These are phyloP conservation scores for Malus sylvestris DNA, from an alignment of 306 rosid genomes.

Conservation along the genomic window DNA sequence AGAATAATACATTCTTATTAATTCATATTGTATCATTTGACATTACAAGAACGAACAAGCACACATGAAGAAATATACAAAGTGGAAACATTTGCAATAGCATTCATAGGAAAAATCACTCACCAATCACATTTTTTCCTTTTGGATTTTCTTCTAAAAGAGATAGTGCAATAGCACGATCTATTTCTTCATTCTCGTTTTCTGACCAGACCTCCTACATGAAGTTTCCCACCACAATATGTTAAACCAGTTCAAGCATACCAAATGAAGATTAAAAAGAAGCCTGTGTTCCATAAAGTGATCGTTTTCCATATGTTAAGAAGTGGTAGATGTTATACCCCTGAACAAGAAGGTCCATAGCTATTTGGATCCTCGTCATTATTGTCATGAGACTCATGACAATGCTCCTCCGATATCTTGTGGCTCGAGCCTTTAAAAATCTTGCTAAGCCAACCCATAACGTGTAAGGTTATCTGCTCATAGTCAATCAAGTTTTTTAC, in stretches of 20 bases:
- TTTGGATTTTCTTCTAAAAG: conserved; percentile 59
- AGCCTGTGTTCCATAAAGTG: neutral
- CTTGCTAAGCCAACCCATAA: conserved; percentile 82
- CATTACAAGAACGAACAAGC: neutral
- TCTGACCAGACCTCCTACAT: conserved; percentile 73
- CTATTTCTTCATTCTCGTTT: conserved; percentile 70
- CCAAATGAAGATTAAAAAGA: conserved; percentile 1
- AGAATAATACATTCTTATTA: neutral
- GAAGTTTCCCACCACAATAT: conserved; percentile 20
- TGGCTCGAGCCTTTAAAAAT: conserved; percentile 67
- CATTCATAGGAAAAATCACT: conserved; percentile 24
- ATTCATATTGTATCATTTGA: neutral
- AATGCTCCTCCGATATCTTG: conserved; percentile 60
- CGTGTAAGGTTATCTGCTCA: conserved; percentile 37
- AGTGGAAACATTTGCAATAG: neutral
- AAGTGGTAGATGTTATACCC: conserved; percentile 37
- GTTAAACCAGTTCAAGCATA: conserved; percentile 11
- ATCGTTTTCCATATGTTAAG: neutral
- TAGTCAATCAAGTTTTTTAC: conserved; percentile 31
- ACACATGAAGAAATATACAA: neutral
- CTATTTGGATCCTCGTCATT: conserved; percentile 45
- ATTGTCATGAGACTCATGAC: conserved; percentile 5
- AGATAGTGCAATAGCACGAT: conserved; percentile 85
- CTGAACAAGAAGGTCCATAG: conserved; percentile 59
- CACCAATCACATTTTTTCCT: conserved; percentile 55